Conservation (phyloP, 2,329 filamentous ascomycete species). For the Anisogramma anomala region DNA sequence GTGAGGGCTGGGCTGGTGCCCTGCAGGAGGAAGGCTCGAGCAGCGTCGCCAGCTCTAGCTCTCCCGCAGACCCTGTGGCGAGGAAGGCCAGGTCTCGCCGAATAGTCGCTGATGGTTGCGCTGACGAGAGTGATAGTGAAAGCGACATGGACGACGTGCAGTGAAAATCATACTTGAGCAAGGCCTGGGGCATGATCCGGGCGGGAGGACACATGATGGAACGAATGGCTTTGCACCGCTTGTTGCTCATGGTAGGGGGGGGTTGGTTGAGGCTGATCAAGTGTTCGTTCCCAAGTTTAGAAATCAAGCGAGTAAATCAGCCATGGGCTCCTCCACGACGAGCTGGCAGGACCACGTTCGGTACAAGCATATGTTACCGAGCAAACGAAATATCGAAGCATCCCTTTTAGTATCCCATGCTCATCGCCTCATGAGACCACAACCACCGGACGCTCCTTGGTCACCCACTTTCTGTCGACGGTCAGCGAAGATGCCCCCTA, state of each 20-base stretch:
- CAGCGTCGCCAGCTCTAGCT: background rate
- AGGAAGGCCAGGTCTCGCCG: background rate
- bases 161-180: background rate
- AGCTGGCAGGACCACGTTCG: too few species aligned
- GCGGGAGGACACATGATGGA: too few species aligned
- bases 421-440: too few species aligned
- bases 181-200: background rate
- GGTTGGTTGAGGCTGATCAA: background rate
- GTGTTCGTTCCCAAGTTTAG: too few species aligned
- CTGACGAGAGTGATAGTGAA: background rate
- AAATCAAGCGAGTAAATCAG: too few species aligned
- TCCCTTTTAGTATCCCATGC: too few species aligned
- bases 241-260: background rate
- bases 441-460: too few species aligned
- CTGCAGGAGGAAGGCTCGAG: slow-evolving; percentile 3
- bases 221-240: background rate
- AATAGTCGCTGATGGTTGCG: background rate
- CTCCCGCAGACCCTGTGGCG: background rate
- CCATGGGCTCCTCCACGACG: too few species aligned
- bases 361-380: too few species aligned
- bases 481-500: slow-evolving; percentile 6
- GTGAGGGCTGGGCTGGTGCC: slow-evolving; percentile 19
- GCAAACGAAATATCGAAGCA: too few species aligned
- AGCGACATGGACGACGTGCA: background rate
- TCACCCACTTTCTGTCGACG: too few species aligned